Conservation (phyloP, 257 asterid genomes). For the Penstemon davidsonii region DNA sequence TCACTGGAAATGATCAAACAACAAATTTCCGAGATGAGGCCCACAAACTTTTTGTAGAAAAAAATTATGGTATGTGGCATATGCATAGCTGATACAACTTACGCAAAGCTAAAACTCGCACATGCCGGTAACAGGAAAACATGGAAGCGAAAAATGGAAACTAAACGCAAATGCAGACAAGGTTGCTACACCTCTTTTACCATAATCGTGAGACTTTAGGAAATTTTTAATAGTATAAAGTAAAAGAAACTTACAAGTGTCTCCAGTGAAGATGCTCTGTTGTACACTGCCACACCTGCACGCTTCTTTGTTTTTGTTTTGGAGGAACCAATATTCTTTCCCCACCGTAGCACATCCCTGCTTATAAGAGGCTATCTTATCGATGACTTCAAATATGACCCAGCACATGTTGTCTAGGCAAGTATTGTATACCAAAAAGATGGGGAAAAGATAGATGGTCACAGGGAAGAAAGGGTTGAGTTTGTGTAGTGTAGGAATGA, state of each 20-base stretch:
- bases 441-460: not conserved
- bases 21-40: not conserved
- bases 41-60: conserved; percentile 2
- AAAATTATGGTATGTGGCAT: not conserved
- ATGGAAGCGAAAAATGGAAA: not conserved
- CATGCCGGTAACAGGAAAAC: not conserved
- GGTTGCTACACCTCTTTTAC: conserved; percentile 14
- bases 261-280: conserved; percentile 93
- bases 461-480: not conserved
- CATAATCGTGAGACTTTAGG: conserved; percentile 12
- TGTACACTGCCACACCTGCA: conserved; percentile 95
- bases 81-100: not conserved
- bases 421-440: not conserved
- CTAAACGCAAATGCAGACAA: not conserved
- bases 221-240: conserved; percentile 6
- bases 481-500: conserved; percentile 9
- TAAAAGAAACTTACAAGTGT: conserved; percentile 67
- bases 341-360: conserved; percentile 97
- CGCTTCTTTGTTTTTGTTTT: conserved; percentile 87
- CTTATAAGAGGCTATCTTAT: conserved; percentile 25
- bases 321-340: conserved; percentile 84
- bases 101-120: not conserved
- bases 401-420: conserved; percentile 1
- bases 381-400: conserved; percentile 10
- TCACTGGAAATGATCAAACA: not conserved